Conservation (phyloP, 1,284 basidiomycete genomes). For the Megacollybia platyphylla region DNA sequence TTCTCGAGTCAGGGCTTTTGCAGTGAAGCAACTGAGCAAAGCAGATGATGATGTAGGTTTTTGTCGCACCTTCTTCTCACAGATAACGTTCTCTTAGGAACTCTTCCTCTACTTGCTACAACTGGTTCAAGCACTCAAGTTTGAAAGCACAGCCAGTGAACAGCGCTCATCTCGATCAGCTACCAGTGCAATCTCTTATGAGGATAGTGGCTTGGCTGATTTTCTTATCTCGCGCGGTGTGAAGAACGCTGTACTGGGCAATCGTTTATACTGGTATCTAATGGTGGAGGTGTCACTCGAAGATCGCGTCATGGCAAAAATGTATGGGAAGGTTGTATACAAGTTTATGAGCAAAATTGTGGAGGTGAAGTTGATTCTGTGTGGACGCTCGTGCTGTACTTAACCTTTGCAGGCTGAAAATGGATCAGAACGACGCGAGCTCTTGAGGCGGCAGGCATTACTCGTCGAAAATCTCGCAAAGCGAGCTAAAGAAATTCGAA, state of each 20-base stretch:
- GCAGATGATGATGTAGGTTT: conserved; percentile 85
- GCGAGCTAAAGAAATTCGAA: conserved; percentile 77
- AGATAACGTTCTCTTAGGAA: conserved; percentile 42
- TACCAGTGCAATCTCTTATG: conserved; percentile 64
- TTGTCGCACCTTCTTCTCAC: conserved; percentile 2
- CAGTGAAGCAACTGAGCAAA: conserved; percentile 80
- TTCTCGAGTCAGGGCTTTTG: conserved; percentile 85
- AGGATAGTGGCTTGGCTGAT: conserved; percentile 79
- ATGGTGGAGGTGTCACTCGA: conserved; percentile 84
- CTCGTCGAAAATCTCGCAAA: conserved; percentile 76
- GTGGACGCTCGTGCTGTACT: conserved; percentile 5
- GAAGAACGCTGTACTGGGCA: conserved; percentile 75
- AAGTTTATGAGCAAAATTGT: conserved; percentile 80
- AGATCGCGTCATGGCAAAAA: conserved; percentile 75
- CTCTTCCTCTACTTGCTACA: conserved; percentile 88
- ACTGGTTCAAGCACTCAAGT: conserved; percentile 95
- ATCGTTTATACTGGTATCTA: conserved; percentile 94
- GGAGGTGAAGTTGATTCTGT: conserved; percentile 40
- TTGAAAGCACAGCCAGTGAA: conserved; percentile 71
- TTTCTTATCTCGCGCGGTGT: conserved; percentile 85
- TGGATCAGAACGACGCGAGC: conserved; percentile 67
- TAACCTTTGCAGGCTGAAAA: conserved; percentile 41
- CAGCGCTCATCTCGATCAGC: conserved; percentile 53
- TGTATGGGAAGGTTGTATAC: conserved; percentile 85
- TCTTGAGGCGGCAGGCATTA: conserved; percentile 77